Base-by-base conservation (phyloP, 768 basidiomycete genomes). In the Rhizopogon salebrosus region DNA sequence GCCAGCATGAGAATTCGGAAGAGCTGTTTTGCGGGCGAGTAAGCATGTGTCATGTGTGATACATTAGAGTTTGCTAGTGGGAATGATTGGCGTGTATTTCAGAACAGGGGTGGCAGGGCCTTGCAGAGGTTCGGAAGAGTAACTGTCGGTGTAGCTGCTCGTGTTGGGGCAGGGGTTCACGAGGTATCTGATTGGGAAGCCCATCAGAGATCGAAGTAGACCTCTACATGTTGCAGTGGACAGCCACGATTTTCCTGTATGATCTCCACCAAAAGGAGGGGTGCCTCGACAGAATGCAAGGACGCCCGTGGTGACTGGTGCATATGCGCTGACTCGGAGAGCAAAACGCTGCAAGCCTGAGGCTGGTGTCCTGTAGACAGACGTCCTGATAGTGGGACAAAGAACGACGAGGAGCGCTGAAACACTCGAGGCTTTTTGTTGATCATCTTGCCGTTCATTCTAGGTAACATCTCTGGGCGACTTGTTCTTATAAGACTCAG, bases 271-370 rank as follows among this genome's bases (percentile, higher is more conserved):
- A 62, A 53, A 3, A 62, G 54, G 3, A 73, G 62, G 38, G 71
- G 68, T 3, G 74, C 68, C 20, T 77, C 72, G 35, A 76, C 72
- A 0, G 77, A 75, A 6, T 82, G 84, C 27, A 89, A 64, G 2
- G 83, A 80, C 2, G 87, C 77, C 18, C 78, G 75, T 11, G 87
- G 89, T 6, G 87, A 88, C 2, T 2, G 87, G 87, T 10, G 89
- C 89, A 87, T 83, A 56, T 90, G 91, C 13, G 85, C 78, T 11
- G 80, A 83, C n/a, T n/a, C n/a, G n/a, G n/a, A 3, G 86, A 79
- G 18, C 88, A 75, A 31, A 86, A 72, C 64, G 46, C 60, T 59
- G 35, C 62, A 64, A 41, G 72, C 64, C n/a, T n/a, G n/a, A n/a
- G n/a, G n/a, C n/a, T n/a, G n/a, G n/a, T n/a, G n/a, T n/a, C n/a